A percentile compares a stretch with the other conserved stretches of the same genome.
phyloP scores from a whole-genome alignment of 805 yeast genomes.

The Yamadazyma nakazawae region DNA sequence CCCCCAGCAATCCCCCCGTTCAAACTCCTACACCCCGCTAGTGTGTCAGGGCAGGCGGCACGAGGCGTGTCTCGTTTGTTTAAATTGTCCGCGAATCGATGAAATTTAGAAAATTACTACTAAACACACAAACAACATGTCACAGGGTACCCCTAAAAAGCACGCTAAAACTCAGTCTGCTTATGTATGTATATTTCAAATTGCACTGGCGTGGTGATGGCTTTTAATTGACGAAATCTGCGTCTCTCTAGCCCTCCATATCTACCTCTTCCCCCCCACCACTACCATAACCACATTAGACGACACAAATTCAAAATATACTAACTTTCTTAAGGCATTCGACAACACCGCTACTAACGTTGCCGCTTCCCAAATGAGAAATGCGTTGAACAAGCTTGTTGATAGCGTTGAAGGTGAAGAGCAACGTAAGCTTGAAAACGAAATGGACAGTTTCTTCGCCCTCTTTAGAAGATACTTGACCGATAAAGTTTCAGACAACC shows the following conservation, averaged over 20 bases:
- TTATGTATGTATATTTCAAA: conserved; percentile 44
- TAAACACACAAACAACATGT: neutral
- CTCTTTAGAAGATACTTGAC: conserved; percentile 87
- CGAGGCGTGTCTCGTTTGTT: neutral
- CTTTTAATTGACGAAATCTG: neutral
- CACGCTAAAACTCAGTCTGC: conserved; percentile 72
- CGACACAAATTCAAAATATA: neutral
- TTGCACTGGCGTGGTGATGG: neutral
- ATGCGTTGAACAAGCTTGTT: conserved; percentile 83
- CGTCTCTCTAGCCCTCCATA: neutral
- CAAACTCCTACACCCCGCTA: no score
- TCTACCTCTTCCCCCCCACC: neutral
- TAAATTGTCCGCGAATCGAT: neutral
- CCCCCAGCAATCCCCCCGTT: no score
- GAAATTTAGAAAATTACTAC: neutral
- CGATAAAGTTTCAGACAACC: conserved; percentile 81
- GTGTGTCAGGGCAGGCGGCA: no score
- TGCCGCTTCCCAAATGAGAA: conserved; percentile 97
- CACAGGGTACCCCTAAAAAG: conserved; percentile 38
- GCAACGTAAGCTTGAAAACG: conserved; percentile 69
- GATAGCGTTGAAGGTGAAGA: conserved; percentile 67
- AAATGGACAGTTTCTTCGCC: conserved; percentile 92
- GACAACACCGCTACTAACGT: conserved; percentile 93
- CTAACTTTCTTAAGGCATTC: conserved; percentile 57
- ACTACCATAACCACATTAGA: no score